Evolutionary conservation across 1,284 basidiomycete genomes (phyloP).

Genomic region (Cutaneotrichosporon spelunceum): DNA sequence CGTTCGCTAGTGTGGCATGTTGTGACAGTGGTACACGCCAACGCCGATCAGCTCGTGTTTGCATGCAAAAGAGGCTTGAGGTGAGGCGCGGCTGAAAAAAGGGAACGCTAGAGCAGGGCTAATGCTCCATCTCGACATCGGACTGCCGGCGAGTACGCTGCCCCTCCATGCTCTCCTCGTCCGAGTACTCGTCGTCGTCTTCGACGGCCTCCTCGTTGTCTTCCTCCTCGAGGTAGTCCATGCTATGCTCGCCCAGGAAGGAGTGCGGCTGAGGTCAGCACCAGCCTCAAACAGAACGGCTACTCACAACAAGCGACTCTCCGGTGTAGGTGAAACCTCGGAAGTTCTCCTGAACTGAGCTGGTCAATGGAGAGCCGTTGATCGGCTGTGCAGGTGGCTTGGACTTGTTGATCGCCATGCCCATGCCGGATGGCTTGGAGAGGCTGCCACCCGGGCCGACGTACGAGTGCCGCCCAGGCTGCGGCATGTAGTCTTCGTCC

Average conservation of each 20-base stretch:
- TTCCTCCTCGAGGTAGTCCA: conserved; percentile 49
- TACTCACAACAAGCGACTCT: conserved; percentile 62
- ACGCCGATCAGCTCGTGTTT: not conserved
- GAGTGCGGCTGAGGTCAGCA: conserved; percentile 43
- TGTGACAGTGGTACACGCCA: conserved; percentile 6
- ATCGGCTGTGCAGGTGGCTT: conserved; percentile 31
- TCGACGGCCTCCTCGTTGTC: conserved; percentile 37
- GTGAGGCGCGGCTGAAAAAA: not conserved
- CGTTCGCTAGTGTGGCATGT: conserved; percentile 13
- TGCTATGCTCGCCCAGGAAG: conserved; percentile 49
- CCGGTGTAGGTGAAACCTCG: conserved; percentile 85
- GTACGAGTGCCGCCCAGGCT: conserved; percentile 43
- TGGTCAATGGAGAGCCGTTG: conserved; percentile 68
- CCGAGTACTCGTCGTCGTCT: conserved; percentile 47
- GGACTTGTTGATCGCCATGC: conserved; percentile 47
- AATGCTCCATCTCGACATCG: conserved; percentile 49
- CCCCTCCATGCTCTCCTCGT: conserved; percentile 47
- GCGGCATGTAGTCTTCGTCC: conserved; percentile 53
- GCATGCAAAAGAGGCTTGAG: not conserved
- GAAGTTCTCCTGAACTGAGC: conserved; percentile 90
- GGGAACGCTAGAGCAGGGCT: not conserved
- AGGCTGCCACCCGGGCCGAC: conserved; percentile 49
- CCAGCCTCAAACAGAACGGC: not conserved
- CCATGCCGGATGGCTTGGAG: conserved; percentile 35
- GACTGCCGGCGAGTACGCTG: conserved; percentile 45